phyloP scores from a whole-genome alignment of 1,284 basidiomycete genomes.

The Fistulinella cinereoalba region DNA sequence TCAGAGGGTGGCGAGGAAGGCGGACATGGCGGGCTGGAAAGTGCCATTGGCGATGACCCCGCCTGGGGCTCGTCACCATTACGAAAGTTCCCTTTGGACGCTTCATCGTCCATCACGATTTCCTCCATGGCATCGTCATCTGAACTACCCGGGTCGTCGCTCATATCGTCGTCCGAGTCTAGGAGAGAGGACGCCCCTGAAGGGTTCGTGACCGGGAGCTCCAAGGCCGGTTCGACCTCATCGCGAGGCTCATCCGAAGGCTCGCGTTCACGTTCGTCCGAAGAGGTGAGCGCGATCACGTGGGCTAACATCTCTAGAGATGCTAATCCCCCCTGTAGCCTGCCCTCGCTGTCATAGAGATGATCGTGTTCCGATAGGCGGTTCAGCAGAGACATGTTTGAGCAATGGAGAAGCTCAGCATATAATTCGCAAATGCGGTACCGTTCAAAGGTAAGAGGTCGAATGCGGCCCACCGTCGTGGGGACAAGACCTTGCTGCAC shows the following conservation, averaged over 20 bases:
- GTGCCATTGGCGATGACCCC: slow-evolving; percentile 24
- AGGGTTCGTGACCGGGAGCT: slow-evolving; percentile 67
- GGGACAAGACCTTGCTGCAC: slow-evolving; percentile 58
- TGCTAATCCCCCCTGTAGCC: slow-evolving; percentile 76
- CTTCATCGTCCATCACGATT: slow-evolving; percentile 67
- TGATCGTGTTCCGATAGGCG: slow-evolving; percentile 66
- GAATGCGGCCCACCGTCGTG: slow-evolving; percentile 69
- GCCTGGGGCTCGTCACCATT: slow-evolving; percentile 19
- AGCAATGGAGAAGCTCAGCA: slow-evolving; percentile 95
- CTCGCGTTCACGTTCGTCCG: slow-evolving; percentile 53
- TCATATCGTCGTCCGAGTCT: slow-evolving; percentile 78
- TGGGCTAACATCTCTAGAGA: slow-evolving; percentile 81
- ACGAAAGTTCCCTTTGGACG: slow-evolving; percentile 31
- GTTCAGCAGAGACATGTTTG: slow-evolving; percentile 96
- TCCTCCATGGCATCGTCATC: slow-evolving; percentile 78
- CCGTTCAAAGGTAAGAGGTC: slow-evolving; percentile 90
- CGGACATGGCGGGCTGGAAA: slow-evolving; percentile 29
- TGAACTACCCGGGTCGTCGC: slow-evolving; percentile 65
- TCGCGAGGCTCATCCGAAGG: slow-evolving; percentile 55
- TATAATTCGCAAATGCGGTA: slow-evolving; percentile 98
- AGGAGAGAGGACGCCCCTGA: slow-evolving; percentile 53
- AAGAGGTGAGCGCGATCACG: slow-evolving; percentile 65
- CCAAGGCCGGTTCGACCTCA: slow-evolving; percentile 64
- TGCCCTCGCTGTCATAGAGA: slow-evolving; percentile 78
- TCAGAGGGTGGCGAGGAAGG: slow-evolving; percentile 29